A percentile compares a stretch with the other conserved stretches of the same genome.
phyloP scores from a whole-genome alignment of 805 yeast genomes.

The Ogataea zsoltii region DNA sequence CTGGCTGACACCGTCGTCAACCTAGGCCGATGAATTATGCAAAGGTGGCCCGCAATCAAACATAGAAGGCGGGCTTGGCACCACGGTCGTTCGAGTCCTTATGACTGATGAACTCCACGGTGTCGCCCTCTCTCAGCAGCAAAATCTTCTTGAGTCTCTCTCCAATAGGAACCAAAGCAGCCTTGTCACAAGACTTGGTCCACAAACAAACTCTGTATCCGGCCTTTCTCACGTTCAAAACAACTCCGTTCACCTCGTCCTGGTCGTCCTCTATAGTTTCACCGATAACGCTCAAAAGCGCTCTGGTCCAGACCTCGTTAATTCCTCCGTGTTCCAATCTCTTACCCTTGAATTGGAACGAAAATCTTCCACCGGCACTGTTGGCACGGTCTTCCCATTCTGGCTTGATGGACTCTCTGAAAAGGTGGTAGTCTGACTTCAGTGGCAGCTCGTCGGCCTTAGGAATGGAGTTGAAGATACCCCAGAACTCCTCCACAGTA shows the following conservation, averaged over 20 bases:
- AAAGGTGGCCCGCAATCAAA: slow-evolving; percentile 5
- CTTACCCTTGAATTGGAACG: slow-evolving; percentile 69
- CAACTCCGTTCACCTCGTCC: slow-evolving; percentile 91
- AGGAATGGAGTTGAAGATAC: slow-evolving; percentile 91
- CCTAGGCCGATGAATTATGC: slow-evolving; percentile 6
- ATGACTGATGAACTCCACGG: slow-evolving; percentile 78
- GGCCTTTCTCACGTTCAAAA: slow-evolving; percentile 81
- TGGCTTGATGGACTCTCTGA: slow-evolving; percentile 91
- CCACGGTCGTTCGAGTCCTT: slow-evolving; percentile 42
- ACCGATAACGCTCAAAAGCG: slow-evolving; percentile 87
- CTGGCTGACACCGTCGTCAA: background rate
- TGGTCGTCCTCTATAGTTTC: slow-evolving; percentile 86
- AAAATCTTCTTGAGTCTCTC: slow-evolving; percentile 83
- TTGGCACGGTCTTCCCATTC: slow-evolving; percentile 97
- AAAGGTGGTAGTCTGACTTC: slow-evolving; percentile 92
- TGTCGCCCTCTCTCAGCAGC: slow-evolving; percentile 70
- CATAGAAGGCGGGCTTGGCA: slow-evolving; percentile 30
- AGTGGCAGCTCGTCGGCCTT: slow-evolving; percentile 86
- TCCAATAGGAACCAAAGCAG: slow-evolving; percentile 72
- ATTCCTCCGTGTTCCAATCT: slow-evolving; percentile 47
- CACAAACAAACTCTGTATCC: slow-evolving; percentile 87
- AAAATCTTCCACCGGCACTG: slow-evolving; percentile 93
- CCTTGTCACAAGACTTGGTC: slow-evolving; percentile 78
- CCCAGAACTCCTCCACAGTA: slow-evolving; percentile 99
- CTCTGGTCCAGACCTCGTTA: slow-evolving; percentile 90